These are phyloP conservation scores for Tetrahymena malaccensis DNA, from an alignment of 73 alveolate genomes.

Conservation along the genomic window DNA sequence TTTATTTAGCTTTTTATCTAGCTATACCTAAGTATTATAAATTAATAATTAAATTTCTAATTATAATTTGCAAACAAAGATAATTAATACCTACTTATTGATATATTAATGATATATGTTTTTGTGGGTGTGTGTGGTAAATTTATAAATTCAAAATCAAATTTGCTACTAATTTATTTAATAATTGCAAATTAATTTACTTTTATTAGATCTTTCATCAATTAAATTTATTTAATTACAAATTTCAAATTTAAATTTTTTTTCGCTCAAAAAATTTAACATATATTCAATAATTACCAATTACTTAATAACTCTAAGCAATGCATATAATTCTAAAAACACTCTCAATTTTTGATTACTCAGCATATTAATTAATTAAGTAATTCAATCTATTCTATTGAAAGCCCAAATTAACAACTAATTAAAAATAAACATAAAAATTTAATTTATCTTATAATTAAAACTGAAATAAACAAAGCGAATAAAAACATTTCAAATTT, in stretches of 20 bases:
- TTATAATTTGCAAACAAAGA: not conserved
- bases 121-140: not conserved
- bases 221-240: not conserved
- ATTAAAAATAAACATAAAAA: not conserved
- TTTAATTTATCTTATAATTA: too few species aligned
- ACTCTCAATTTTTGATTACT: not conserved
- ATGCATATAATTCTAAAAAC: not conserved
- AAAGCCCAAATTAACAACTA: not conserved
- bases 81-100: not conserved
- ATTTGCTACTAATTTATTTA: not conserved
- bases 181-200: not conserved
- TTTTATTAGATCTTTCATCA: not conserved
- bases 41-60: too few species aligned
- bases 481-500: not conserved
- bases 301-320: not conserved
- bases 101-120: too few species aligned
- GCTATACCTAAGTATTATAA: not conserved
- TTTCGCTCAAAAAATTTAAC: not conserved
- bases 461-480: not conserved
- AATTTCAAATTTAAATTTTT: not conserved
- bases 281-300: not conserved
- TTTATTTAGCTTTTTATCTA: not conserved
- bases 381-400: too few species aligned
- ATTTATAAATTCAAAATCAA: not conserved
- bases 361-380: not conserved